Evolutionary conservation across 1,139 yeast species (phyloP).

Genomic region (Kazachstania sp.): DNA sequence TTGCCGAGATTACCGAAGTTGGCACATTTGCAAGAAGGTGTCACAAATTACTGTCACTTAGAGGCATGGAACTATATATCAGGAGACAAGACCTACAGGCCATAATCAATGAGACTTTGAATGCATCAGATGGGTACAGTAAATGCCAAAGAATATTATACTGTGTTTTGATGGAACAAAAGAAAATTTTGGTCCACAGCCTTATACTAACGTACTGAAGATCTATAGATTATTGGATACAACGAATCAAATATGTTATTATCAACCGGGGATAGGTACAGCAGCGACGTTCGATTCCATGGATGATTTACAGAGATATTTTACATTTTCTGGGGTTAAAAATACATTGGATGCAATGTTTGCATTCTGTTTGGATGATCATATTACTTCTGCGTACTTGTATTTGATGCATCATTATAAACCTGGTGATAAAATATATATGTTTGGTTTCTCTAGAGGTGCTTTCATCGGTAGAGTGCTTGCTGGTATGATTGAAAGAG

Average conservation of each 20-base stretch:
- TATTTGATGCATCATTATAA: conserved; percentile 43
- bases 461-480: conserved; percentile 56
- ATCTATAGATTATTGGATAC: conserved; percentile 46
- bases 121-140: neutral
- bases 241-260: conserved; percentile 46
- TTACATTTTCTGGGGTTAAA: conserved; percentile 18
- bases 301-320: conserved; percentile 17
- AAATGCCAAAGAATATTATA: conserved; percentile 35
- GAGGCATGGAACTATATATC: too few species aligned
- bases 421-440: conserved; percentile 42
- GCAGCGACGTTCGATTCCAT: conserved; percentile 37
- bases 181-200: conserved; percentile 47
- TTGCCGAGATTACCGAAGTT: too few species aligned
- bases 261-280: conserved; percentile 61
- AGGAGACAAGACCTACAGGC: too few species aligned
- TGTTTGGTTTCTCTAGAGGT: conserved; percentile 61
- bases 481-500: conserved; percentile 54
- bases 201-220: conserved; percentile 49
- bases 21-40: neutral
- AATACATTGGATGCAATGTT: conserved; percentile 40
- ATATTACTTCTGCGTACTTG: conserved; percentile 48
- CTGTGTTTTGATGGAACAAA: conserved; percentile 60
- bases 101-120: too few species aligned
- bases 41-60: neutral
- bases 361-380: conserved; percentile 47